phyloP scores from a whole-genome alignment of 2,329 filamentous ascomycete species.

The Lizonia empirigonia region DNA sequence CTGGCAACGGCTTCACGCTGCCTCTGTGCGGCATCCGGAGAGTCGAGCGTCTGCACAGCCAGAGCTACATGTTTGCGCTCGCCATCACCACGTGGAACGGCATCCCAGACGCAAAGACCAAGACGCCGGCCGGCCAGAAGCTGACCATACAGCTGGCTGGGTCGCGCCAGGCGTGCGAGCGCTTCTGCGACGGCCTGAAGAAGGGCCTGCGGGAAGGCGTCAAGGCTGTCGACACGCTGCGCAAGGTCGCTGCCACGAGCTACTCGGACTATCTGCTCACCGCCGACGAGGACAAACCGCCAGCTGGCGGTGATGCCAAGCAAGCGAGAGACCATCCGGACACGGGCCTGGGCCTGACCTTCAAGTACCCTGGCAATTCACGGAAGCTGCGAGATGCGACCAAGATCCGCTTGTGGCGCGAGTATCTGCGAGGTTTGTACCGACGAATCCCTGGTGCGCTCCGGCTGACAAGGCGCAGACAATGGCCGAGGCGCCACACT shows the following conservation, averaged over 20 bases:
- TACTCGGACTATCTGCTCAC: conserved; percentile 72
- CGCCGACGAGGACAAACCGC: conserved; percentile 50
- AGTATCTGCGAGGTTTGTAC: conserved; percentile 74
- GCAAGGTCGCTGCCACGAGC: conserved; percentile 78
- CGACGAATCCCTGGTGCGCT: conserved; percentile 7
- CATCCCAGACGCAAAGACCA: conserved; percentile 50
- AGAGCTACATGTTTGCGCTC: conserved; percentile 89
- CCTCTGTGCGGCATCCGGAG: conserved; percentile 89
- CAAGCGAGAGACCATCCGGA: conserved; percentile 73
- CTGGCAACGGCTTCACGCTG: conserved; percentile 93
- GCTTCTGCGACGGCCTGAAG: conserved; percentile 95
- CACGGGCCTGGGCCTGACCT: conserved; percentile 88
- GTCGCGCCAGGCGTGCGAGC: conserved; percentile 85
- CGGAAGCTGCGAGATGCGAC: conserved; percentile 92
- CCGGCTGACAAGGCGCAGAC: conserved; percentile 55
- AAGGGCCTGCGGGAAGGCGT: conserved; percentile 85
- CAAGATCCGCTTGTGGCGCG: conserved; percentile 97
- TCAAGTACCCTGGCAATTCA: conserved; percentile 92
- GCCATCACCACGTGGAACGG: conserved; percentile 95
- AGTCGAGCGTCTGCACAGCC: conserved; percentile 90
- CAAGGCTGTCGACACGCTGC: conserved; percentile 83
- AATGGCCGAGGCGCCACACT: conserved; percentile 93
- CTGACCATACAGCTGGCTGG: conserved; percentile 91
- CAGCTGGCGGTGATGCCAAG: conserved; percentile 41
- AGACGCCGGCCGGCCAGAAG: conserved; percentile 69